Conservation (phyloP, 495 filamentous ascomycete genomes). For the Talaromyces adpressus region DNA sequence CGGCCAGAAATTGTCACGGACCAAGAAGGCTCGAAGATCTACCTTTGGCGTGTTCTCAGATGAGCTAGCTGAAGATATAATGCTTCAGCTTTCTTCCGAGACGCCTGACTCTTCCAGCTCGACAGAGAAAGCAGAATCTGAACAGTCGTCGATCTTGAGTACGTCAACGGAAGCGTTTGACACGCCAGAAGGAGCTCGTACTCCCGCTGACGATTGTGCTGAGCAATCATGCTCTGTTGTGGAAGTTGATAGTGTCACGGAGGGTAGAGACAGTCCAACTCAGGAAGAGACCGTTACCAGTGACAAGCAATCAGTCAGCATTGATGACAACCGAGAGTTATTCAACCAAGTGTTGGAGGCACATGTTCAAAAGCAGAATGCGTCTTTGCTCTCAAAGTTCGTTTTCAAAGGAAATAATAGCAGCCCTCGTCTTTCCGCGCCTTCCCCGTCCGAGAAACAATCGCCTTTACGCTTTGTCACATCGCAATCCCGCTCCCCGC, state of each 20-base stretch:
- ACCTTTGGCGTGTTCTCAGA: slow-evolving; percentile 59
- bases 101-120: slow-evolving; percentile 19
- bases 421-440: neutral
- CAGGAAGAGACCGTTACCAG: slow-evolving; percentile 1
- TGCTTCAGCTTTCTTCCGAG: slow-evolving; percentile 46
- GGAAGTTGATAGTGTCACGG: neutral
- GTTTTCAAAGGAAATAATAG: slow-evolving; percentile 13
- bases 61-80: slow-evolving; percentile 56
- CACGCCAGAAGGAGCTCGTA: neutral
- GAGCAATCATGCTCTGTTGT: neutral
- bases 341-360: slow-evolving; percentile 29
- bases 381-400: slow-evolving; percentile 28
- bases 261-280: neutral
- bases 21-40: slow-evolving; percentile 41
- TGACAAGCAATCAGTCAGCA: slow-evolving; percentile 12
- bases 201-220: neutral
- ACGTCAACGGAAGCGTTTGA: neutral
- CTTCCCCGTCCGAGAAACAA: slow-evolving; percentile 2
- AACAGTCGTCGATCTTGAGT: slow-evolving; percentile 10
- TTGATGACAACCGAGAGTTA: slow-evolving; percentile 15
- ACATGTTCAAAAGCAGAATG: slow-evolving; percentile 32
- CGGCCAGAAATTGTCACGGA: slow-evolving; percentile 33
- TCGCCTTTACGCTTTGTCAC: slow-evolving; percentile 11
- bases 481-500: neutral
- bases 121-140: slow-evolving; percentile 12